phyloP scores from a whole-genome alignment of 2,329 filamentous ascomycete species.

The Lachnellula cervina region DNA sequence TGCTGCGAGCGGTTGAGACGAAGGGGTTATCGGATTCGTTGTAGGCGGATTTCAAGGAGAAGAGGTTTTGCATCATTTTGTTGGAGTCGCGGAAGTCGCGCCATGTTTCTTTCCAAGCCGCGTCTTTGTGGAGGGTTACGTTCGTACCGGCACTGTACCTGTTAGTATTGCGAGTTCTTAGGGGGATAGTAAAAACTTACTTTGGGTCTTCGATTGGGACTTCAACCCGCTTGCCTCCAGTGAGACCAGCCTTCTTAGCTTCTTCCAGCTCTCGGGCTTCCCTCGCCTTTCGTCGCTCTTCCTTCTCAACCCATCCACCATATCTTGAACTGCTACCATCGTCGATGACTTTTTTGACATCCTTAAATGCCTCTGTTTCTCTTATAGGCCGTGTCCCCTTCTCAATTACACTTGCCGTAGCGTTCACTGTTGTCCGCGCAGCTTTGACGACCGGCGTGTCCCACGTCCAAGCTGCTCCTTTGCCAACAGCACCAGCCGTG shows the following conservation, averaged over 20 bases:
- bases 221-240: constrained; percentile 44
- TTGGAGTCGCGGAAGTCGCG: constrained; percentile 87
- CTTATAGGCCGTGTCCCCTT: constrained; percentile 93
- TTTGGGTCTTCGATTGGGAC: constrained; percentile 78
- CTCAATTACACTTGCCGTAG: constrained; percentile 81
- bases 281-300: constrained; percentile 77
- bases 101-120: constrained; percentile 98
- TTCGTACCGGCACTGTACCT: constrained; percentile 80
- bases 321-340: constrained; percentile 95
- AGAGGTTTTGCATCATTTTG: constrained; percentile 82
- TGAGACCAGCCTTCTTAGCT: constrained; percentile 36
- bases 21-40: constrained; percentile 97
- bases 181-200: constrained; percentile 50
- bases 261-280: constrained; percentile 66
- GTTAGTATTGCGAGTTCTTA: constrained; percentile 19
- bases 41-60: constrained; percentile 80
- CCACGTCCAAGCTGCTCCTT: constrained; percentile 95
- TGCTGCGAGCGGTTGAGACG: constrained; percentile 82
- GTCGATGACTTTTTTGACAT: constrained; percentile 92
- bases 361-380: constrained; percentile 91
- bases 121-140: constrained; percentile 92
- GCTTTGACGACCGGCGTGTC: constrained; percentile 91
- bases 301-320: constrained; percentile 94
- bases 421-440: constrained; percentile 77
- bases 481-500: constrained; percentile 81